phyloP scores from a whole-genome alignment of 345 rosid species.

The Dipteronia dyeriana region DNA sequence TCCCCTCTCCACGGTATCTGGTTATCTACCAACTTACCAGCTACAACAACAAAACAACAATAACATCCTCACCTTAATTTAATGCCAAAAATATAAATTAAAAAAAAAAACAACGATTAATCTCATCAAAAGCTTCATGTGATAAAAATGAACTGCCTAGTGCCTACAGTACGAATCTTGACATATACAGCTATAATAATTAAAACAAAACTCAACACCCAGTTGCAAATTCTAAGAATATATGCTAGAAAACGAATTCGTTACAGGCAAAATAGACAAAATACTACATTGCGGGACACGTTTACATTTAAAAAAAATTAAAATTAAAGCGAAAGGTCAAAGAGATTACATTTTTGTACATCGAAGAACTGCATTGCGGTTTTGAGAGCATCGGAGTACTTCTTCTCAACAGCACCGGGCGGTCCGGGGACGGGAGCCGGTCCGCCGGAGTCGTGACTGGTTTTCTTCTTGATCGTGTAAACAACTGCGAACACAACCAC shows the following conservation, averaged over 20 bases:
- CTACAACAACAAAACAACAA: slow-evolving; percentile 36
- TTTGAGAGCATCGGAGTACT: slow-evolving; percentile 81
- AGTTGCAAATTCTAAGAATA: too few relatives aligned
- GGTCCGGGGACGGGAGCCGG: slow-evolving; percentile 75
- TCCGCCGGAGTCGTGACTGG: slow-evolving; percentile 39
- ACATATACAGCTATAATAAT: too few relatives aligned
- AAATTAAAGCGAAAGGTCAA: not conserved
- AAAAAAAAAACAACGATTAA: too few relatives aligned
- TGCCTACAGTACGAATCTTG: too few relatives aligned
- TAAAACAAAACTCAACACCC: too few relatives aligned
- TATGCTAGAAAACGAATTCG: not conserved
- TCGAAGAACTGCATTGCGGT: slow-evolving; percentile 86
- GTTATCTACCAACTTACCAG: slow-evolving; percentile 71
- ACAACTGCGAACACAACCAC: slow-evolving; percentile 58
- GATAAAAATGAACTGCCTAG: too few relatives aligned
- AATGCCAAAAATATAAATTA: too few relatives aligned
- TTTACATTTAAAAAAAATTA: not conserved
- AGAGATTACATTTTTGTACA: slow-evolving; percentile 70
- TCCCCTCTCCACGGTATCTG: slow-evolving; percentile 90
- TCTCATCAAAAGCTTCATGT: too few relatives aligned
- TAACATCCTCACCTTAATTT: not conserved
- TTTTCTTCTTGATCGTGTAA: slow-evolving; percentile 49
- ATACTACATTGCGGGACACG: not conserved
- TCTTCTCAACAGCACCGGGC: slow-evolving; percentile 79
- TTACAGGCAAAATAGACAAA: not conserved